A percentile compares a stretch with the other conserved stretches of the same genome.
Conservation (phyloP, 495 filamentous ascomycete species). For the Annulohypoxylon moriforme region DNA sequence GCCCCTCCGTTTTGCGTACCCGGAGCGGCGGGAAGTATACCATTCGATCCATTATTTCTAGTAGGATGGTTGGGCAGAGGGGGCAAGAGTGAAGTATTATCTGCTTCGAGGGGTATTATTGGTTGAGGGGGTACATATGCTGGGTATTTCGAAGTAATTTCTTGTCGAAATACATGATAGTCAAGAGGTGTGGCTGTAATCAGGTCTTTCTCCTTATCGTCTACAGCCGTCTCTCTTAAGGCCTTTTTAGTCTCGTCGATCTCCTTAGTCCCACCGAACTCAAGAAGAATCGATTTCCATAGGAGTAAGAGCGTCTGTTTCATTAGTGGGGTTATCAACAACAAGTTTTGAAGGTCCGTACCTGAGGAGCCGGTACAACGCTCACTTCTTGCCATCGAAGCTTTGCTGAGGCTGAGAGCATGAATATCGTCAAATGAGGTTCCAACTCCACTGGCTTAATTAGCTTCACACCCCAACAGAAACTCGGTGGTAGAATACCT, state of each 20-base stretch:
- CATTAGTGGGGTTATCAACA: constrained; percentile 47
- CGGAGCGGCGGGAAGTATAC: constrained; percentile 58
- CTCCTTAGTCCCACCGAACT: constrained; percentile 80
- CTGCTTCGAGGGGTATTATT: constrained; percentile 84
- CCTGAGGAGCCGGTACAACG: constrained; percentile 53
- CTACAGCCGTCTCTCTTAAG: constrained; percentile 61
- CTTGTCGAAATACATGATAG: constrained; percentile 95
- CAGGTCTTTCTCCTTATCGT: constrained; percentile 64
- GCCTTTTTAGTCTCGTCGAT: constrained; percentile 79
- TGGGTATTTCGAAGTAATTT: constrained; percentile 98
- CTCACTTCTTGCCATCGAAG: constrained; percentile 86
- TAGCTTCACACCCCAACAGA: constrained; percentile 37
- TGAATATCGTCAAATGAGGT: constrained; percentile 74
- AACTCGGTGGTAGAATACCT: constrained; percentile 31
- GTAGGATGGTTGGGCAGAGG: constrained; percentile 79
- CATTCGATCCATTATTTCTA: constrained; percentile 59
- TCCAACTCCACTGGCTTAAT: constrained; percentile 65
- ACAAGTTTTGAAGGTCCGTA: constrained; percentile 6
- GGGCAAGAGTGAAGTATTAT: constrained; percentile 90
- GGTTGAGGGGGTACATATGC: constrained; percentile 91
- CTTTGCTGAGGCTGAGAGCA: constrained; percentile 79
- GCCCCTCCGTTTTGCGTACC: constrained; percentile 68
- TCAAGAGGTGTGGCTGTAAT: constrained; percentile 95
- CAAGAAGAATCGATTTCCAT: constrained; percentile 90
- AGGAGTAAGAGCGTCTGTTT: constrained; percentile 70